These are phyloP conservation scores for Phytopythium vexans DNA, from an alignment of 352 stramenopile genomes.

Conservation along the genomic window DNA sequence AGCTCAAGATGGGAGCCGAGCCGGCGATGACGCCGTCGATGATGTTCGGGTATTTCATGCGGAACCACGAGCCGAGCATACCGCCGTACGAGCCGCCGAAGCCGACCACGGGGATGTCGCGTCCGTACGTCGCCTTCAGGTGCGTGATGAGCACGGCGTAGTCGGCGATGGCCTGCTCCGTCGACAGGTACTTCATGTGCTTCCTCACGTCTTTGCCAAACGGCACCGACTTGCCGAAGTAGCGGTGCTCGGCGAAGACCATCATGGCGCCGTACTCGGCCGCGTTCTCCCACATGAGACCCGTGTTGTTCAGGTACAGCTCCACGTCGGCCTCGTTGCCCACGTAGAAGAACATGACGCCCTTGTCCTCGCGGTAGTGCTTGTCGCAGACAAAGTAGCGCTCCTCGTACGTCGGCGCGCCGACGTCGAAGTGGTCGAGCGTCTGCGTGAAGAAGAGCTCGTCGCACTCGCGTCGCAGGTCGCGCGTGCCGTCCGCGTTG, in stretches of 20 bases:
- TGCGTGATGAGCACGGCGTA: constrained; percentile 54
- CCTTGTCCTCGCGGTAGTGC: constrained; percentile 41
- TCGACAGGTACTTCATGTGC: constrained; percentile 74
- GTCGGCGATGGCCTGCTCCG: constrained; percentile 82
- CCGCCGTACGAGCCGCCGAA: constrained; percentile 81
- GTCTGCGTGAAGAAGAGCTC: constrained; percentile 73
- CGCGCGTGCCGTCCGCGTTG: constrained; percentile 34
- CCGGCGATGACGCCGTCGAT: constrained; percentile 62
- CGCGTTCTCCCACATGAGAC: constrained; percentile 96
- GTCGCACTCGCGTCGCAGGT: constrained; percentile 58
- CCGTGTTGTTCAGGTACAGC: constrained; percentile 95
- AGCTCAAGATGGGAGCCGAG: constrained; percentile 62
- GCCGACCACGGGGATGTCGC: constrained; percentile 52
- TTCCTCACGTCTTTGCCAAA: constrained; percentile 67
- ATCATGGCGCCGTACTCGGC: constrained; percentile 86
- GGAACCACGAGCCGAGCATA: constrained; percentile 73
- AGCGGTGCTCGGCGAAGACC: constrained; percentile 97
- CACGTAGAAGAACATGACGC: constrained; percentile 92
- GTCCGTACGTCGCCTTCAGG: constrained; percentile 43
- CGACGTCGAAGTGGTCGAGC: constrained; percentile 72
- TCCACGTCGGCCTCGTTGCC: constrained; percentile 95
- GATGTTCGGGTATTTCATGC: constrained; percentile 73
- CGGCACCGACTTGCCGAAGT: constrained; percentile 92
- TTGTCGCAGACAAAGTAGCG: constrained; percentile 90
- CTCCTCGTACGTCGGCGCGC: constrained; percentile 66